Evolutionary conservation across 192 early-diverging fungal genomes (phyloP), one percentile per base, ranked within the genome.

Genomic region (Kappamyces sp.): DNA sequence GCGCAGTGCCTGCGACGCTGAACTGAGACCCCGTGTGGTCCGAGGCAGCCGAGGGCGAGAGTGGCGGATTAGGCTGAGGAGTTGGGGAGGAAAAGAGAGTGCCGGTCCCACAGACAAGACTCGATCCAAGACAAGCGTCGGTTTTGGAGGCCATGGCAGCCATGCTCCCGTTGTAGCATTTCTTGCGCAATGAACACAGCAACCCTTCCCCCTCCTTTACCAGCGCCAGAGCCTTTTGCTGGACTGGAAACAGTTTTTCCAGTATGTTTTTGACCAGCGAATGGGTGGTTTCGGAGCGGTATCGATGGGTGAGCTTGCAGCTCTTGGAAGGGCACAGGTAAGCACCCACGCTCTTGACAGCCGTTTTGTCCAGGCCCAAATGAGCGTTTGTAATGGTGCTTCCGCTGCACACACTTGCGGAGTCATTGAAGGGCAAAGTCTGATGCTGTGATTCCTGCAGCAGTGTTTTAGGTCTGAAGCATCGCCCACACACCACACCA

Each of bases 401-500:
- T 22, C 22, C 22, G 22, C 22, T 22, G 22, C 22, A 22, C 22
- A 22, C 22, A 22, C 22, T 22, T 22, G 22, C 22, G 22, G 22
- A 22, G 22, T 22, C 22, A 22, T 22, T 22, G 22, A 22, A 22
- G 22, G 22, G 22, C 22, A 22, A 22, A 22, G 22, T 22, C 22
- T 22, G 22, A 22, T 22, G 22, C 14, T 45, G 12, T 45, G 43
- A 14, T 14, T 12, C 12, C 12, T n/a, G 12, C 14, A n/a, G 47
- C n/a, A 45, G 49, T 33, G 43, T 61, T 54, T 42, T 40, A 29
- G 49, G 49, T 33, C 60, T 40, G 38, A 66, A 66, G 46, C 64
- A 66, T 15, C 42, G 45, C 42, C 54, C 57, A 33, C 62, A 66
- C 32, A 66, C 50, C 11, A 35, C 34, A 38, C 51, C 41, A 49